Base-by-base conservation (phyloP, 805 yeast species). In the Schwanniomyces vanrijiae region DNA sequence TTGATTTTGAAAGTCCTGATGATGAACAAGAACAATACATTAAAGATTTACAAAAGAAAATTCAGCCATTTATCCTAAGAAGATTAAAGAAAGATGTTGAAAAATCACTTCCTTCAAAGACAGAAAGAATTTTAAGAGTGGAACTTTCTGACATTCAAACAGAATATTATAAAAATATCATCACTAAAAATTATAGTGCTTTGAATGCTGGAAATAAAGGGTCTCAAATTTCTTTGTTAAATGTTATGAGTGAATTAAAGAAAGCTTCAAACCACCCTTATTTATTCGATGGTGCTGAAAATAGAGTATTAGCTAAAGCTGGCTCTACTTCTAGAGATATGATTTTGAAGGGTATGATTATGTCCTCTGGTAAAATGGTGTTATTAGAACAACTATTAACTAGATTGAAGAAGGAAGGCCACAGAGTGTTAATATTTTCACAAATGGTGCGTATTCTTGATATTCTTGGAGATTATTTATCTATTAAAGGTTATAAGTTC, bases 321-420 rank as follows among this genome's bases (percentile, higher is more conserved):
- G 85, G 84, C 18, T 68, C 75, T 25, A 65, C 69, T 20, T 76
- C 90, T 1, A 78, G 97, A 49, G 97, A 92, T 56, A 88, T 83
- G 54, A 77, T 87, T 18, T 69, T 94, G 35, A 82, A 90, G 61
- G 99, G 99, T 13, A 73, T 94, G 74, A 88, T 94, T 54, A 94
- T 94, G 99, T 88, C 95, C 14, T 88, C 96, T 6, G 99, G 99
- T 58, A 94, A 94, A 64, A 94, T 94, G 99, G 99, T 94, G 5
- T 75, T 94, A 41, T 73, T 94, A 43, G 99, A 94, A 68, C 91
- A 94, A 65, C 73, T 94, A 34, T 76, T 94, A 50, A 86, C 89
- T 3, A 78, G 96, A 52, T 76, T 94, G 61, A 81, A 83, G 51
- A 86, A 88, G 61, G 99, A 94, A 68, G 98, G 98, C 3, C 99